A percentile compares a stretch with the other conserved stretches of the same genome.
These are phyloP conservation scores for Neolecta irregularis DNA, from an alignment of 1,139 yeast species.

Conservation along the genomic window DNA sequence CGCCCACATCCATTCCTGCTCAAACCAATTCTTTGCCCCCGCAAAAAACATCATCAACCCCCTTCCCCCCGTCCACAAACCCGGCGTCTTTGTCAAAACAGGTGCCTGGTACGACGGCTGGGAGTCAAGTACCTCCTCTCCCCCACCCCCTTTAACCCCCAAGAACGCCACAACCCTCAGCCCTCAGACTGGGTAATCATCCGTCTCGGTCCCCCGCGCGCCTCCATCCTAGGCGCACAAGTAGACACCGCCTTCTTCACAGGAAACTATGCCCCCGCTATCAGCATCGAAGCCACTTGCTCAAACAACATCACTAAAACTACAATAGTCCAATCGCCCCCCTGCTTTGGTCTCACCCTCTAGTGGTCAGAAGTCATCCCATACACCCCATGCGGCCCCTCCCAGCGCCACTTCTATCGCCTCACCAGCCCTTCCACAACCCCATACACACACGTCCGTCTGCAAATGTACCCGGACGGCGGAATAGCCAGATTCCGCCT, in stretches of 20 bases:
- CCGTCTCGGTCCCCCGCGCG: slow-evolving; percentile 70
- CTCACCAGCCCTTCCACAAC: slow-evolving; percentile 40
- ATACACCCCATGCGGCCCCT: slow-evolving; percentile 71
- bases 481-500: slow-evolving; percentile 89
- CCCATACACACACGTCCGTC: slow-evolving; percentile 59
- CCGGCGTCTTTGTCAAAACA: slow-evolving; percentile 12
- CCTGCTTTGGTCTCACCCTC: no score
- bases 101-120: slow-evolving; percentile 29
- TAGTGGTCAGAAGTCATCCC: slow-evolving; percentile 59
- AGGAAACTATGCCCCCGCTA: slow-evolving; percentile 87
- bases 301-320: slow-evolving; percentile 22
- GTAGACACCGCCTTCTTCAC: slow-evolving; percentile 84
- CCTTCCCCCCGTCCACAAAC: slow-evolving; percentile 46
- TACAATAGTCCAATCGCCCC: slow-evolving; percentile 17
- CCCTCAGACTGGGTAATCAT: slow-evolving; percentile 79
- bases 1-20: slow-evolving; percentile 48
- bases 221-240: slow-evolving; percentile 66
- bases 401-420: slow-evolving; percentile 66
- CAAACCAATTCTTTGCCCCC: slow-evolving; percentile 92
- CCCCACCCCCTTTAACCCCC: no score
- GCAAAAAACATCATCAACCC: slow-evolving; percentile 82
- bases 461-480: slow-evolving; percentile 92
- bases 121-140: slow-evolving; percentile 93
- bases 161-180: slow-evolving; percentile 72
- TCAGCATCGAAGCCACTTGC: slow-evolving; percentile 65